Evolutionary conservation across 306 rosid species (phyloP).

Genomic region (Trifolium repens): DNA sequence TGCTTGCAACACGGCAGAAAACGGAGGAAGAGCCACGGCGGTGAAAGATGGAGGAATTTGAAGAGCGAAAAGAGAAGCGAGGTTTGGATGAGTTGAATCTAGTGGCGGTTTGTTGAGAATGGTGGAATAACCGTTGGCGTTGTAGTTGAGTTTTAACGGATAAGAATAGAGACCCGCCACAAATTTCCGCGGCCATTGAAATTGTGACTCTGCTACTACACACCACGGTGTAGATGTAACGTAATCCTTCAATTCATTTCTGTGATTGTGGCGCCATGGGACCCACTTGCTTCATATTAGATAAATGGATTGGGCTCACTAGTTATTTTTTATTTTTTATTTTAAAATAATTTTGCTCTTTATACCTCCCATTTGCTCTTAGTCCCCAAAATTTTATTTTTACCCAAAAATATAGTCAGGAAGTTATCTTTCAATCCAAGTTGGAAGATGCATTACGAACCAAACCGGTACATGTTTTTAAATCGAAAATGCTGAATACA

Average conservation of each 20-base stretch:
- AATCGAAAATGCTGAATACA: too few relatives aligned
- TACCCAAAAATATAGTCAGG: too few relatives aligned
- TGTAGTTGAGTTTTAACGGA: conserved; percentile 58
- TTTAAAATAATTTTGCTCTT: too few relatives aligned
- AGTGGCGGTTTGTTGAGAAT: conserved; percentile 39
- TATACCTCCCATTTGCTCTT: too few relatives aligned
- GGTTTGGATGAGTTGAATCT: conserved; percentile 38
- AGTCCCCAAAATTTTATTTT: too few relatives aligned
- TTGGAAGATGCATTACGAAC: too few relatives aligned
- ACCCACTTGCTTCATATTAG: background rate
- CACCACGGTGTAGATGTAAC: background rate
- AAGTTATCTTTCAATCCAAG: too few relatives aligned
- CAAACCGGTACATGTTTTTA: too few relatives aligned
- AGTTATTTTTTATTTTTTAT: background rate
- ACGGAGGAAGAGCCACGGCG: conserved; percentile 36
- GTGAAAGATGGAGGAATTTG: conserved; percentile 39
- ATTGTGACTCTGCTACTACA: conserved; percentile 4
- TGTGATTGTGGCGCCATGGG: conserved; percentile 4
- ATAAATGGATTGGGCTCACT: background rate
- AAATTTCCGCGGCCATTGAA: conserved; percentile 72
- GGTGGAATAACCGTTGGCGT: conserved; percentile 19
- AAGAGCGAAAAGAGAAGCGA: conserved; percentile 34
- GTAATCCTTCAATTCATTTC: conserved; percentile 2
- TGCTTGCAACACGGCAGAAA: conserved; percentile 52
- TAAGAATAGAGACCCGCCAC: conserved; percentile 66